Evolutionary conservation across 2,329 filamentous ascomycete species (phyloP).

Genomic region (Hortaea sp.): DNA sequence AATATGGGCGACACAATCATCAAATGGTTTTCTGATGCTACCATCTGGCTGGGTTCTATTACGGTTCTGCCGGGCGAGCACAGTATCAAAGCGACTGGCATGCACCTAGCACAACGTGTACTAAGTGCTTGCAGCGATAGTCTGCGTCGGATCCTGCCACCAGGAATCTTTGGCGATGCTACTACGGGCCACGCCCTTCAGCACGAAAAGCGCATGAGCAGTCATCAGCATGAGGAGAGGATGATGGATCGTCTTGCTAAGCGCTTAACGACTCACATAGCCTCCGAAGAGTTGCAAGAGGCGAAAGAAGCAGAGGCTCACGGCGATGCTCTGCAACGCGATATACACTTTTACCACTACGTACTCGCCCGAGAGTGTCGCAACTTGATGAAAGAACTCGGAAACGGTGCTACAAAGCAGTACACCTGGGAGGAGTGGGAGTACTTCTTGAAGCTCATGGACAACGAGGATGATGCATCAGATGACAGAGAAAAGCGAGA

Average conservation of each 20-base stretch:
- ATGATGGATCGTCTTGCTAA: constrained; percentile 15
- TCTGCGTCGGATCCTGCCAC: constrained; percentile 8
- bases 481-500: constrained; percentile 13
- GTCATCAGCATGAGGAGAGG: constrained; percentile 9
- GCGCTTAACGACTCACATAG: constrained; percentile 24
- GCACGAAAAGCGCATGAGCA: constrained; percentile 9
- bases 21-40: constrained; percentile 44
- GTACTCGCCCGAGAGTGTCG: constrained; percentile 36
- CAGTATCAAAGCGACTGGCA: constrained; percentile 27
- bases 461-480: constrained; percentile 31
- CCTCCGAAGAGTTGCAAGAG: constrained; percentile 31
- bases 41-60: constrained; percentile 44
- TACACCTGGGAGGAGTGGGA: constrained; percentile 35
- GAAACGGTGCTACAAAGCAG: constrained; percentile 26
- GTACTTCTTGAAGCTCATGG: constrained; percentile 39
- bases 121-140: constrained; percentile 3
- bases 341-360: constrained; percentile 43
- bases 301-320: constrained; percentile 22
- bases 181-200: constrained; percentile 3
- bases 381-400: constrained; percentile 33
- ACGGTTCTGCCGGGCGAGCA: constrained; percentile 45
- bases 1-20: constrained; percentile 48
- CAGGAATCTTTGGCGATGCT: constrained; percentile 8
- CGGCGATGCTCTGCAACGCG: constrained; percentile 35
- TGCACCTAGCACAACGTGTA: constrained; percentile 8